Evolutionary conservation across 768 basidiomycete genomes (phyloP), one percentile per base, ranked within the genome.

Genomic region (Mycena vulgaris): DNA sequence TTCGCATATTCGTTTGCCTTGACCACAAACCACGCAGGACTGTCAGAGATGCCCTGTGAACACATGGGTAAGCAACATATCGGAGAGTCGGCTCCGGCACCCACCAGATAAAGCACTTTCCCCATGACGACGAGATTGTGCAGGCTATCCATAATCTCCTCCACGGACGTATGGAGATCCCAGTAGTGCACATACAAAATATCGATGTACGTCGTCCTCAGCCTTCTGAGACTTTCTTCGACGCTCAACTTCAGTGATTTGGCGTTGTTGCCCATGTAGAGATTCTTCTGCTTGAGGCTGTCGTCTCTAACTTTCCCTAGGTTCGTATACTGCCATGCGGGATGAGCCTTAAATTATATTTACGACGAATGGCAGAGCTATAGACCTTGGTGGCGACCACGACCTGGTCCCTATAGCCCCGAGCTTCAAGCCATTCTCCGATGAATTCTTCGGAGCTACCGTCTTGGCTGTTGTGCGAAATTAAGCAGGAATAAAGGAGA

Each of bases 121-220:
- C 84, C 84, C 39, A 75, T 70, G 28, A 76, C 77, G 56, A 86
- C 83, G 31, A 87, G 75, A 17, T 75, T 76, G 69, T 87, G 83
- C 17, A 88, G 76, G n/a, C 75, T 73, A 40, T 82, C 80, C 87
- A 87, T 85, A 23, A 87, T 68, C 74, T 88, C 87, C 53, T 82
- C 81, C 87, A 87, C 78, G 14, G 80, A 81, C 7, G 85, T 85
- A 11, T 82, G 76, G 67, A 79, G 84, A 62, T 87, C 86, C 87
- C 84, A 84, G 79, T 81, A 87, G 73, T 89, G 89, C 5, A 89
- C 74, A 66, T 89, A 89, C 31, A 89, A 74, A 51, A 90, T 82
- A 69, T 90, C 88, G 70, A 90, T 83, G 72, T 87, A 92, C 30
- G 83, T 79, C 0, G 89, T 91, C 39, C 87, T 78, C 23, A 92